Percentiles rank a stretch among this genome's conserved stretches.
Evolutionary conservation across 208 protist species (phyloP).

Genomic region (Leishmania gerbilli): DNA sequence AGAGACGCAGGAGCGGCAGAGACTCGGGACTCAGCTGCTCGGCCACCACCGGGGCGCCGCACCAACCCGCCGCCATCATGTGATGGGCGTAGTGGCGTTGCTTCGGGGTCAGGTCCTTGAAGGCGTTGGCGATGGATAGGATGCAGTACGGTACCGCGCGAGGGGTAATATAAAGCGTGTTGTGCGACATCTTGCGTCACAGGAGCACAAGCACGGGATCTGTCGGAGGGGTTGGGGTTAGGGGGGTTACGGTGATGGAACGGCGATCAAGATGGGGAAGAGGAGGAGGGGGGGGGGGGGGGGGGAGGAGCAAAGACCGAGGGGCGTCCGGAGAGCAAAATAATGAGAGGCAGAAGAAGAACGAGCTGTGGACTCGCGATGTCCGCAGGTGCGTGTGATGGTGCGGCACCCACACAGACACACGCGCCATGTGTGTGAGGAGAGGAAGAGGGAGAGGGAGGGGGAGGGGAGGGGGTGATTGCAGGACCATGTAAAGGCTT

Average conservation of each 20-base stretch:
- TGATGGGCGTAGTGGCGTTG: conserved; percentile 88
- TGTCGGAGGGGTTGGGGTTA: not conserved
- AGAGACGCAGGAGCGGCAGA: conserved; percentile 54
- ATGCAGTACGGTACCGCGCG: conserved; percentile 64
- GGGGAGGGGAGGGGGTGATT: not conserved
- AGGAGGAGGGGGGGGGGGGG: not conserved
- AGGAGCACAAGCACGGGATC: not conserved
- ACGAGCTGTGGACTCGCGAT: not conserved
- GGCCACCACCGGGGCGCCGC: conserved; percentile 50
- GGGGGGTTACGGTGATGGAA: not conserved
- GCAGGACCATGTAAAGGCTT: not conserved
- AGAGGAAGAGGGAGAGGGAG: not conserved
- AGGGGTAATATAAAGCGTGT: conserved; percentile 51
- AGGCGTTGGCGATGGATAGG: conserved; percentile 69
- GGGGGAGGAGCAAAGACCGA: not conserved
- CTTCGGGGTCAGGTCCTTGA: conserved; percentile 65
- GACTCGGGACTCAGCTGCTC: conserved; percentile 66
- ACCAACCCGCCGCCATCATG: conserved; percentile 62
- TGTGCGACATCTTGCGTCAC: conserved; percentile 7
- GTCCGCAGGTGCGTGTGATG: not conserved
- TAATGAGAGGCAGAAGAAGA: not conserved
- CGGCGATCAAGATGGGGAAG: no score
- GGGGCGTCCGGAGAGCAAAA: not conserved
- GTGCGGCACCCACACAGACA: not conserved
- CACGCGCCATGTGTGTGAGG: not conserved